These are phyloP conservation scores for Chrysanthemum seticuspe DNA, from an alignment of 129 eudicot genomes.

Conservation along the genomic window DNA sequence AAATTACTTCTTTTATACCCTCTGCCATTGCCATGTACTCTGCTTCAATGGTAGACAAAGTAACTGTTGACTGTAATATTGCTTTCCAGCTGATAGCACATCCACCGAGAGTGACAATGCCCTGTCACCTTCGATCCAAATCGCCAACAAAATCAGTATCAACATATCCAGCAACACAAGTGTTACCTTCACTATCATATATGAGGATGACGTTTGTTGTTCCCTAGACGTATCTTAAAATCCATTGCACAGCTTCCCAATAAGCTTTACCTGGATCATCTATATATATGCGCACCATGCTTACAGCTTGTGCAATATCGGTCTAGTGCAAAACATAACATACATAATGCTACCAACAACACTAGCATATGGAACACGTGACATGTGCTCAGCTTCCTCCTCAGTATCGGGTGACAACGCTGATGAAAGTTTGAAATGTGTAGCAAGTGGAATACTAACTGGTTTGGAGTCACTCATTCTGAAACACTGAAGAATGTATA, in stretches of 20 bases:
- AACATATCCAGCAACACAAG: background rate
- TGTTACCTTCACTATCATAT: background rate
- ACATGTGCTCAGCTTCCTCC: background rate
- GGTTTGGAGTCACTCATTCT: background rate
- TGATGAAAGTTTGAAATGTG: background rate
- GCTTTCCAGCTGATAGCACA: slow-evolving; percentile 6
- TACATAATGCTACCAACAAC: background rate
- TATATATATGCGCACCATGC: background rate
- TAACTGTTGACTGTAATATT: background rate
- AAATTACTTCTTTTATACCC: background rate
- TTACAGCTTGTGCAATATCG: background rate
- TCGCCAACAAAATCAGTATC: background rate
- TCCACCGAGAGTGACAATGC: background rate
- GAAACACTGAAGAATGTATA: background rate
- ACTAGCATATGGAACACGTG: background rate
- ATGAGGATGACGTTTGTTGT: background rate
- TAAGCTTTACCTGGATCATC: background rate
- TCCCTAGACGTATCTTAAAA: background rate
- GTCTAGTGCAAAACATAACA: too few relatives aligned
- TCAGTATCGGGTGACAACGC: background rate
- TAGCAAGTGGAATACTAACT: background rate
- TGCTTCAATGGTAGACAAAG: background rate
- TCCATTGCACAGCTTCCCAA: background rate
- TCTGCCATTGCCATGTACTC: background rate
- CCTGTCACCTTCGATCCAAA: background rate